These are phyloP conservation scores for Guillardia theta DNA, from an alignment of 78 protist species.

Conservation along the genomic window DNA sequence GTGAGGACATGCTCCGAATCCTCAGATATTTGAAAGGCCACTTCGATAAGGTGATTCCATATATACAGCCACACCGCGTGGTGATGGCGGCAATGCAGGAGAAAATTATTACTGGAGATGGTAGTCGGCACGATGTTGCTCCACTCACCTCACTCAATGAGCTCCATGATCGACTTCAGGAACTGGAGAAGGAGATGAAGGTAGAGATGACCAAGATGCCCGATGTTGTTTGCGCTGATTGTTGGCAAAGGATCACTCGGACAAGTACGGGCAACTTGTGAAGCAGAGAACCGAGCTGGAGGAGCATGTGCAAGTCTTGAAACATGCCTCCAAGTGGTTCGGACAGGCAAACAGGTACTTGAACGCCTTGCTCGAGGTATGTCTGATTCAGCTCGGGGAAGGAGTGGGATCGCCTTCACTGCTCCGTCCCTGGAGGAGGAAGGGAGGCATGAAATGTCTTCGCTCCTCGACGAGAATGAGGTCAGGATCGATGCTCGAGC, in stretches of 20 bases:
- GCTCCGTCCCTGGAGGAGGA: not conserved
- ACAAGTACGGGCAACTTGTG: not conserved
- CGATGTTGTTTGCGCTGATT: no score
- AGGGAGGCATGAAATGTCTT: not conserved
- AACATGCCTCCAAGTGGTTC: not conserved
- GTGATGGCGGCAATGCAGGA: not conserved
- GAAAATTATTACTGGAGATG: not conserved
- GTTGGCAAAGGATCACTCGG: not conserved
- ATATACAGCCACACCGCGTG: not conserved
- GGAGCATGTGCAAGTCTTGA: not conserved
- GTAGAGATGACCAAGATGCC: no score
- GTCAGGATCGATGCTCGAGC: no score
- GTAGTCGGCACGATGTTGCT: not conserved
- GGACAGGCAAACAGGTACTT: not conserved
- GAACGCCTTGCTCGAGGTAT: not conserved
- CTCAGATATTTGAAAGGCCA: slow-evolving; percentile 52
- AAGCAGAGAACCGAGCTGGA: not conserved
- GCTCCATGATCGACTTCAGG: slow-evolving; percentile 3
- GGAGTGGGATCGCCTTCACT: not conserved
- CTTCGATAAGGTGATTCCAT: not conserved
- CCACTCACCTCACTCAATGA: not conserved
- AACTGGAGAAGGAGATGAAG: slow-evolving; percentile 28
- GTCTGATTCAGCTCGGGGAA: not conserved
- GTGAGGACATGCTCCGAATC: slow-evolving; percentile 88
- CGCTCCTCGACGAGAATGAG: not conserved